phyloP scores from a whole-genome alignment of 352 stramenopile species.

The Halophytophthora batemanensis region DNA sequence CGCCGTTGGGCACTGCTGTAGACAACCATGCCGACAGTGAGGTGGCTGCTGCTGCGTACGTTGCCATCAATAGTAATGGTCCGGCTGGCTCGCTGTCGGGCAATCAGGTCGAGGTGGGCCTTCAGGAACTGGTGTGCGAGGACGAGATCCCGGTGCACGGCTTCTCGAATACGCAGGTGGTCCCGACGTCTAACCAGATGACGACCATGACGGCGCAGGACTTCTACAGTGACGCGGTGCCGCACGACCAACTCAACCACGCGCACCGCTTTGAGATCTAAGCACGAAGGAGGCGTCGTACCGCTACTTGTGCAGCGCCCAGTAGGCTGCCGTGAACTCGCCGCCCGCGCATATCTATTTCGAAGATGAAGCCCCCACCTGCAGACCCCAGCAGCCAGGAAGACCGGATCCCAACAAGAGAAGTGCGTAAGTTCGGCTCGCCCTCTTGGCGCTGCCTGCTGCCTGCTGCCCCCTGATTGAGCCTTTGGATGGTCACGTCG shows the following conservation, averaged over 20 bases:
- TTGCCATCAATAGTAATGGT: slow-evolving; percentile 16
- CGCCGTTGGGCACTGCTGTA: slow-evolving; percentile 23
- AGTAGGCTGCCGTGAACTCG: slow-evolving; percentile 1
- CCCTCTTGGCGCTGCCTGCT: too few species aligned
- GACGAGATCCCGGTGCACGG: slow-evolving; percentile 29
- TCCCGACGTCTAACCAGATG: slow-evolving; percentile 8
- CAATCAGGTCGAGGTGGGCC: slow-evolving; percentile 19
- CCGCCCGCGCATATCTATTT: slow-evolving; percentile 26
- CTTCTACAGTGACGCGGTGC: slow-evolving; percentile 46
- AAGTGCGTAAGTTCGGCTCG: too few species aligned
- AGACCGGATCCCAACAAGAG: too few species aligned
- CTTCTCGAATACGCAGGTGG: slow-evolving; percentile 6
- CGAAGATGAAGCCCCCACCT: slow-evolving; percentile 20
- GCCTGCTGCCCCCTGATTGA: too few species aligned
- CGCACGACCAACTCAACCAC: slow-evolving; percentile 38
- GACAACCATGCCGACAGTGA: slow-evolving; percentile 19
- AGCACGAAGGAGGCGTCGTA: too few species aligned
- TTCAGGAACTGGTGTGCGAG: slow-evolving; percentile 40
- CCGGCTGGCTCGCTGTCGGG: not conserved
- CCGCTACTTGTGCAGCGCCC: too few species aligned
- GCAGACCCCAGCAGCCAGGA: not conserved
- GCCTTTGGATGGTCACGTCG: too few species aligned
- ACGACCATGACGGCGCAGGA: slow-evolving; percentile 54
- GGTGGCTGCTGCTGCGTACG: slow-evolving; percentile 17
- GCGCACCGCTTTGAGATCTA: slow-evolving; percentile 61